Base-by-base conservation (phyloP, 2,329 filamentous ascomycete species). In the Beauveria medogensis region DNA sequence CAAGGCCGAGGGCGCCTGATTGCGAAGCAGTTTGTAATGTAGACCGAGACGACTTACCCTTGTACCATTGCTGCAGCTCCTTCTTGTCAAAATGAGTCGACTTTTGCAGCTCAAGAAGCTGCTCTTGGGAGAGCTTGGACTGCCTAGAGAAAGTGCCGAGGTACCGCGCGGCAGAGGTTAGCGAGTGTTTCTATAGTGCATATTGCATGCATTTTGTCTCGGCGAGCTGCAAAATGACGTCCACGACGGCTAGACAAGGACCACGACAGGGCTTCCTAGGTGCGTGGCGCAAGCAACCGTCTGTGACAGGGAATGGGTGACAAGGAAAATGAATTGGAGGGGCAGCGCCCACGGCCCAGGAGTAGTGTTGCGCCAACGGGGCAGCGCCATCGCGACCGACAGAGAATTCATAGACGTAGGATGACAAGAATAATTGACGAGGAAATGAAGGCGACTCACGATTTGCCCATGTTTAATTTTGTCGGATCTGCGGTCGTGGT, bases 71-170 rank as follows among this genome's bases (percentile, higher is more conserved):
- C 75, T 99, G 94, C 73, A 99, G 78, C 78, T 99, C 94, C 82
- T 97, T 97, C 87, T 97, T 97, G 78, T 99, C 94, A 73, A 99
- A 99, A 77, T 97, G 92, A 65, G 94, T 99, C 63, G 92, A 92
- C 80, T 91, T 94, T 75, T 97, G 92, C 68, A 99, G 86, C 77
- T 99, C 94, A 67, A 84, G 85, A 72, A 99, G 89, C 83, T 99
- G 92, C 76, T 96, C 89, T 74, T 94, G 91, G 62, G 92, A 96
- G 74, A 99, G 89, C 82, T 97, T 99, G 69, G 93, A 97, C 82
- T 97, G 94, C 78, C 94, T 99, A 72, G 30, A 60, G 56, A 56
- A 40, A 10, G 46, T 46, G 54, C 37, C 34, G 53, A 60, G 50
- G 48, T 62, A 71, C 69, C 64, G 60, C 40, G 46, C 41, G 34